Percentiles rank a stretch among this genome's conserved stretches.
Conservation (phyloP, 176 grass and related monocot species). For the Pharus latifolius region DNA sequence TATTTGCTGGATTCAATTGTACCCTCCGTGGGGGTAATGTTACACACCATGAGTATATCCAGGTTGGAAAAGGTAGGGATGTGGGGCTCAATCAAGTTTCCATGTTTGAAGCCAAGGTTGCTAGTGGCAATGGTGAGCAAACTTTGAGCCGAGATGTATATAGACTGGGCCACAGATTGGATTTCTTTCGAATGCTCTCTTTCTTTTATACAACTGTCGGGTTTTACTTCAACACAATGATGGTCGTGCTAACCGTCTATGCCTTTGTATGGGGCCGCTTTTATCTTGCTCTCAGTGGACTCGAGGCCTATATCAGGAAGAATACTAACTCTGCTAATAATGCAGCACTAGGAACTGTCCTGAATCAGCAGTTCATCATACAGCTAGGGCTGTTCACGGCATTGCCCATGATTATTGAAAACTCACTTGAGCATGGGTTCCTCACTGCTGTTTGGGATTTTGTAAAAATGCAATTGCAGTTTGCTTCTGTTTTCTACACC, state of each 20-base stretch:
- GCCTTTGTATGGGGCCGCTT: constrained; percentile 94
- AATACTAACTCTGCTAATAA: constrained; percentile 58
- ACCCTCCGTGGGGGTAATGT: constrained; percentile 89
- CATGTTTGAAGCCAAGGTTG: constrained; percentile 94
- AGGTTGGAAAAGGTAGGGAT: constrained; percentile 93
- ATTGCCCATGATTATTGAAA: constrained; percentile 94
- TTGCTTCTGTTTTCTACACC: constrained; percentile 90
- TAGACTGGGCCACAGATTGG: constrained; percentile 86
- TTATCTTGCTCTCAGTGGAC: constrained; percentile 92
- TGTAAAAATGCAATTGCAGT: constrained; percentile 89
- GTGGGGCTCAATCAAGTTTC: constrained; percentile 89
- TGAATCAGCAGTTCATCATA: constrained; percentile 96
- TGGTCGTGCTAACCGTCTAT: constrained; percentile 87
- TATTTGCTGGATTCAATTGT: constrained; percentile 96
- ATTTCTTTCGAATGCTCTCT: constrained; percentile 93
- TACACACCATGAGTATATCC: constrained; percentile 92
- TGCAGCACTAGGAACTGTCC: constrained; percentile 70
- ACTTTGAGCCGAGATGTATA: constrained; percentile 90
- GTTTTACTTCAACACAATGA: constrained; percentile 98
- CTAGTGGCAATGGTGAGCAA: constrained; percentile 89
- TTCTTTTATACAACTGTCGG: constrained; percentile 93
- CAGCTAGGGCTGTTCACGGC: constrained; percentile 91
- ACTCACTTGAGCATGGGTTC: constrained; percentile 85
- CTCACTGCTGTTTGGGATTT: constrained; percentile 90
- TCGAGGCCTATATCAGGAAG: constrained; percentile 58